Evolutionary conservation across 805 yeast species (phyloP).

Genomic region (Saccharomyces paradoxus): DNA sequence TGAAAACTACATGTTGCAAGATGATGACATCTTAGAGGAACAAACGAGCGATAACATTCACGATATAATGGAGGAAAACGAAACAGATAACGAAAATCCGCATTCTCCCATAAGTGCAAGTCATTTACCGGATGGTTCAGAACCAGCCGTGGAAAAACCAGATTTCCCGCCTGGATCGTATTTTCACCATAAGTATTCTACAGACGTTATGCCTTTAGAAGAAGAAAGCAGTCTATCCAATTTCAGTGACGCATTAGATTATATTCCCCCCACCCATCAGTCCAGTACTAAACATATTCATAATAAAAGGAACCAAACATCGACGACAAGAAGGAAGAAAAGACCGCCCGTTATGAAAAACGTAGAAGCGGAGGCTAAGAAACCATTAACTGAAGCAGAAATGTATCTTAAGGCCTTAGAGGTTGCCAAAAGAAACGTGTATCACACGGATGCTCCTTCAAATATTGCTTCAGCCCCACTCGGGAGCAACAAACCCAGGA

Average conservation of each 20-base stretch:
- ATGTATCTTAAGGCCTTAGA: constrained; percentile 48
- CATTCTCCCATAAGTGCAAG: constrained; percentile 7
- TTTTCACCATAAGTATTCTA: constrained; percentile 9
- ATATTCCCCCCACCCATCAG: constrained; percentile 6
- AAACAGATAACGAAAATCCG: constrained; percentile 17
- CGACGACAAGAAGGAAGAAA: constrained; percentile 1
- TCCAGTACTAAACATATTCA: not conserved
- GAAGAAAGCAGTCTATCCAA: constrained; percentile 20
- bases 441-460: constrained; percentile 33
- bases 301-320: not conserved
- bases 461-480: not conserved
- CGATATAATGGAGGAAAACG: constrained; percentile 16
- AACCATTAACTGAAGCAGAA: constrained; percentile 33
- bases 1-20: constrained; percentile 16
- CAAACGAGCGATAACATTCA: not conserved
- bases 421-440: constrained; percentile 49
- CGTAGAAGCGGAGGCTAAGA: constrained; percentile 2
- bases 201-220: constrained; percentile 12
- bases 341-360: constrained; percentile 1
- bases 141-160: not conserved
- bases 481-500: not conserved
- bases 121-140: constrained; percentile 1
- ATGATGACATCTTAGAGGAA: constrained; percentile 8
- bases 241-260: constrained; percentile 25
- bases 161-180: not conserved